Base-by-base conservation (phyloP, 2,329 filamentous ascomycete genomes). In the Sclerotinia nivalis region DNA sequence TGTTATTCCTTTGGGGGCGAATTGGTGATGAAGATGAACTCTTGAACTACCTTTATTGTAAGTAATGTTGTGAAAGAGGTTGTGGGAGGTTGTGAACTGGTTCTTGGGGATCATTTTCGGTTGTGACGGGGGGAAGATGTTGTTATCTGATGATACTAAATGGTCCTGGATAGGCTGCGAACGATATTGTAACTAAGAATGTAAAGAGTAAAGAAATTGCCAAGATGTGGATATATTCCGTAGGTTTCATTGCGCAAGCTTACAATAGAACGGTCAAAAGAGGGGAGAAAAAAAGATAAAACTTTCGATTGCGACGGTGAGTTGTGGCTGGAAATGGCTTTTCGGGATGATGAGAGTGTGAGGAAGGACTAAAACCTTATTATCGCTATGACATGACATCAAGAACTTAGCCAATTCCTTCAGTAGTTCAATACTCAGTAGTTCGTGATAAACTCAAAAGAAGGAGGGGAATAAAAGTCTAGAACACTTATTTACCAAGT, bases 271-370 rank as follows among this genome's bases (percentile, higher is more conserved):
- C 54, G 31, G 31, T n/a, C 20, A 15, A 56, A n/a, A n/a, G 54
- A 56, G 55, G 55, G 55, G 55, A 43, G 34, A 40, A n/a, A 58
- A 31, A 34, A 56, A n/a, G 18, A 10, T 34, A 13, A 18, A 22
- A 31, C 34, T 31, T 31, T 31, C 31, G 31, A 31, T 31, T 31
- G 18, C 20, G 55, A 58, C 12, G 34, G 25, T 40, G 55, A 59
- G 34, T 40, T 40, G 34, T 59, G 55, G 55, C 55, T 59, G 55
- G 55, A 40, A 56, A n/a, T 31, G 10, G 20, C 31, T 56, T 56
- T 31, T n/a, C 22, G 55, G 55, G 55, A 34, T 40, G 34, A 25
- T 58, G 34, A 10, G 28, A 28, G 54, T 37, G 10, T 37, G 22
- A 59, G 34, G 34, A 43, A 43, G 22, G 22, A 25, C 22, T 25